Conservation (phyloP, 768 basidiomycete genomes). For the Lactarius evosmus region DNA sequence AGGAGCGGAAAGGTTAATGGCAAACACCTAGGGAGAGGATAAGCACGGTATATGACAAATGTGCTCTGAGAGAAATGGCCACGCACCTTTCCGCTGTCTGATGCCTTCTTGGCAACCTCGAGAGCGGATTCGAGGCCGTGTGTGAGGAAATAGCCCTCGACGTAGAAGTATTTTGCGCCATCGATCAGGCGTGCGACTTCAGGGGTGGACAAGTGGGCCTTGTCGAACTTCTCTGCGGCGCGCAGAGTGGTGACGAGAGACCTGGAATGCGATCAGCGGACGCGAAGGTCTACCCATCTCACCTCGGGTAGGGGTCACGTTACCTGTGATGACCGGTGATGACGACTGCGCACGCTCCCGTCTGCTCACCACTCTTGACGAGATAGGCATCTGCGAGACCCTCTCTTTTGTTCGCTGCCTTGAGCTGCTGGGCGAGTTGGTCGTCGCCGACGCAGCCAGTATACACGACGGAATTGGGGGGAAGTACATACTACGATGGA, state of each 20-base stretch:
- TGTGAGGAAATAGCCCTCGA: constrained; percentile 92
- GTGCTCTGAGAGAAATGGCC: background rate
- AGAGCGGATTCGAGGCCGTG: constrained; percentile 76
- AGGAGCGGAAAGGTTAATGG: constrained; percentile 92
- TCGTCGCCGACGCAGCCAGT: constrained; percentile 94
- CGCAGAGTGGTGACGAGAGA: constrained; percentile 91
- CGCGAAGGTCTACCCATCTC: background rate
- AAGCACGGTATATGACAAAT: background rate
- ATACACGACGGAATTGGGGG: constrained; percentile 85
- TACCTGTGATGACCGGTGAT: constrained; percentile 92
- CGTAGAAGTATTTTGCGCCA: constrained; percentile 83
- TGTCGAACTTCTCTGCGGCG: constrained; percentile 86
- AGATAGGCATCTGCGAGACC: constrained; percentile 86
- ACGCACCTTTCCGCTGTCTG: constrained; percentile 68
- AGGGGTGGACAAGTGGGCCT: constrained; percentile 73
- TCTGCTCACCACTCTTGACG: constrained; percentile 82
- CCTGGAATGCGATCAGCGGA: constrained; percentile 39
- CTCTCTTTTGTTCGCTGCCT: constrained; percentile 87
- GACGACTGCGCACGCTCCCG: constrained; percentile 95
- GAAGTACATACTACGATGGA: constrained; percentile 76
- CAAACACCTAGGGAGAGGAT: constrained; percentile 59
- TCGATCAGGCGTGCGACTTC: constrained; percentile 73
- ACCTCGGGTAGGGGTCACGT: constrained; percentile 27
- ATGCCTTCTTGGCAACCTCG: constrained; percentile 73
- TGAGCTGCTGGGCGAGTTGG: constrained; percentile 84